These are phyloP conservation scores for Stachybotrys echinatus DNA, from an alignment of 2,329 filamentous ascomycete genomes.

Conservation along the genomic window DNA sequence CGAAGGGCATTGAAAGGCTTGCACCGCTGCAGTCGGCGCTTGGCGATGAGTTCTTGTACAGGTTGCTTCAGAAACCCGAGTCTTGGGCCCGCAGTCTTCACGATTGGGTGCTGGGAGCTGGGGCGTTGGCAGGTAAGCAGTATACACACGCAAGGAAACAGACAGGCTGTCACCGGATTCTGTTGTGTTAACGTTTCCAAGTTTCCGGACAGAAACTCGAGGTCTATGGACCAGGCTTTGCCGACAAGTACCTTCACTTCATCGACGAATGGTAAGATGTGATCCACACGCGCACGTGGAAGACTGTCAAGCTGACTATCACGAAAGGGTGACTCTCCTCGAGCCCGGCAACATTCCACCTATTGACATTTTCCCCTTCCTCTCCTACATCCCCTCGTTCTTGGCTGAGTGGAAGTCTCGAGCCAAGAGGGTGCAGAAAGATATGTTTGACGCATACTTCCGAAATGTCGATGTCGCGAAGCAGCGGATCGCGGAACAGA, in stretches of 20 bases:
- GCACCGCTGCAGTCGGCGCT: not conserved
- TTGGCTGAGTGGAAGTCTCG: not conserved
- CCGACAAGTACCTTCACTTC: not conserved
- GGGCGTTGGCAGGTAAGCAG: not conserved
- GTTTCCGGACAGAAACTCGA: constrained; percentile 1
- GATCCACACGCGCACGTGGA: not conserved
- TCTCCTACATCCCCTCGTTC: not conserved
- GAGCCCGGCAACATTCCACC: constrained; percentile 1
- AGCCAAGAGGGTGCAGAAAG: not conserved
- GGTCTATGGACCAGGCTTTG: not conserved
- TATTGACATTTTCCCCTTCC: not conserved
- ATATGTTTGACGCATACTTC: not conserved
- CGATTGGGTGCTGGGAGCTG: not conserved
- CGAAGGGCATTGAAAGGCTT: not conserved
- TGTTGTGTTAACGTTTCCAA: not conserved
- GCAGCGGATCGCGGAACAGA: not conserved
- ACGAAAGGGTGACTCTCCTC: not conserved
- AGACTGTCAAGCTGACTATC: not conserved
- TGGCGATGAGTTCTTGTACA: not conserved
- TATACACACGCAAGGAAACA: not conserved
- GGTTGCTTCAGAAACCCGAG: not conserved
- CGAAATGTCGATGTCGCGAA: not conserved
- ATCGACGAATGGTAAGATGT: not conserved
- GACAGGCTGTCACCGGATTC: too few relatives aligned
- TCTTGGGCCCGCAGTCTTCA: not conserved